A percentile compares a stretch with the other conserved stretches of the same genome.
Conservation (phyloP, 768 basidiomycete species). For the Termitomyces sp. region DNA sequence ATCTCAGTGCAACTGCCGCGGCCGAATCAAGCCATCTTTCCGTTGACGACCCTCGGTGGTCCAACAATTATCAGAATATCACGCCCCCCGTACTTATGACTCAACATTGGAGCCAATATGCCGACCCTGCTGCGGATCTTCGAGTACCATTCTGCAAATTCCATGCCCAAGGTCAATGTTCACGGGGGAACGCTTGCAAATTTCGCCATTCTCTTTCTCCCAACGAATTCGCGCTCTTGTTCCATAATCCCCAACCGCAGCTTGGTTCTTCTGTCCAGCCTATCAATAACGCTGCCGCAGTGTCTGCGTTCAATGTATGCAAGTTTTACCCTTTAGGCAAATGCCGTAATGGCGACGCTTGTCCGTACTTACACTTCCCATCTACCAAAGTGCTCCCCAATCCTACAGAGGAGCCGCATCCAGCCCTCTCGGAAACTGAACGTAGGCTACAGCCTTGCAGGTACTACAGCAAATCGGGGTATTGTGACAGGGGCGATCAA, state of each 20-base stretch:
- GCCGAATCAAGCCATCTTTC: not conserved
- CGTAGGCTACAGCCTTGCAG: constrained; percentile 13
- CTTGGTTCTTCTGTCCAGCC: constrained; percentile 7
- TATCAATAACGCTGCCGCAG: not conserved
- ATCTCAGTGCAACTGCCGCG: not conserved
- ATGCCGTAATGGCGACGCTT: constrained; percentile 32
- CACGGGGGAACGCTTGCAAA: constrained; percentile 24
- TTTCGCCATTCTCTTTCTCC: constrained; percentile 37
- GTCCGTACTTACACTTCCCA: constrained; percentile 29
- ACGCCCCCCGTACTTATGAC: constrained; percentile 18
- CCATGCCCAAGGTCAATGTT: constrained; percentile 30
- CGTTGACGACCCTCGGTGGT: constrained; percentile 6
- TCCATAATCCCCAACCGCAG: constrained; percentile 32
- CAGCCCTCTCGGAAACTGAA: not conserved
- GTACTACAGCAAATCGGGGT: constrained; percentile 15
- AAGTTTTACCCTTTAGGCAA: constrained; percentile 30
- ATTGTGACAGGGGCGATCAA: constrained; percentile 9
- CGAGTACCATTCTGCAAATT: constrained; percentile 34
- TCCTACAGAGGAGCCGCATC: not conserved
- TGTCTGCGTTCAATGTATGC: constrained; percentile 19
- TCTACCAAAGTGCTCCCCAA: constrained; percentile 7
- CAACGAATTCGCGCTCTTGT: constrained; percentile 32
- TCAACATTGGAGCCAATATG: constrained; percentile 39
- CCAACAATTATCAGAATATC: not conserved
- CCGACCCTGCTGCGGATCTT: constrained; percentile 30